These are phyloP conservation scores for Saprolegnia diclina DNA, from an alignment of 352 stramenopile species.

Conservation along the genomic window DNA sequence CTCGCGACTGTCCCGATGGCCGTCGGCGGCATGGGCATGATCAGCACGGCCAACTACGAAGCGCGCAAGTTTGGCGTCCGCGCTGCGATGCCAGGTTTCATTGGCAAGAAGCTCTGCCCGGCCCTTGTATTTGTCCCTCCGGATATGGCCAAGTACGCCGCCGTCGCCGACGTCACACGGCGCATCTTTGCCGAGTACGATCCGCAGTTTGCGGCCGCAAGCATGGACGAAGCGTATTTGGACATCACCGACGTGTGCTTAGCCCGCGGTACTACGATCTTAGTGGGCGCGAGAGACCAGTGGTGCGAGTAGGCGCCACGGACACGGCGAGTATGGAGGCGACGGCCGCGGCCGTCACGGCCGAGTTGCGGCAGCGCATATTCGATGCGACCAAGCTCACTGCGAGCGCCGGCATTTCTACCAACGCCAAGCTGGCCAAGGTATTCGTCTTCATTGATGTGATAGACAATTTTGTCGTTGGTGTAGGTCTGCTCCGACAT, in stretches of 20 bases:
- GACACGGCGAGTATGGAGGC: slow-evolving; percentile 31
- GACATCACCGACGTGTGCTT: slow-evolving; percentile 73
- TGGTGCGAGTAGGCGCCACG: background rate
- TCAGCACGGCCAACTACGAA: slow-evolving; percentile 94
- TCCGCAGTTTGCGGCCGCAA: slow-evolving; percentile 85
- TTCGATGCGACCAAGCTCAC: slow-evolving; percentile 86
- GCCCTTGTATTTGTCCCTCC: slow-evolving; percentile 89
- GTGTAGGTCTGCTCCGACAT: slow-evolving; percentile 89
- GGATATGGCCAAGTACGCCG: slow-evolving; percentile 89
- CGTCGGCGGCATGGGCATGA: slow-evolving; percentile 91
- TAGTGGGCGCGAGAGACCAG: background rate
- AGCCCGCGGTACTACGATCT: background rate
- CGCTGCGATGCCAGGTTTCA: slow-evolving; percentile 95
- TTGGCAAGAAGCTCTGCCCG: slow-evolving; percentile 92
- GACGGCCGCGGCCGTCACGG: slow-evolving; percentile 53
- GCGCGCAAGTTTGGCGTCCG: slow-evolving; percentile 92
- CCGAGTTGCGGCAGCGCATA: slow-evolving; percentile 82
- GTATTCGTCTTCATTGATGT: slow-evolving; percentile 30
- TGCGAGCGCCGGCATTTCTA: slow-evolving; percentile 89
- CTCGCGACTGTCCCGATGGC: slow-evolving; percentile 86
- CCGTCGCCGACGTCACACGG: slow-evolving; percentile 65
- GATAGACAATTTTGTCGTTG: background rate
- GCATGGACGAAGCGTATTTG: slow-evolving; percentile 93
- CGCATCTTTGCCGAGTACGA: slow-evolving; percentile 91
- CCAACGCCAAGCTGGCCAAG: slow-evolving; percentile 92